Evolutionary conservation across 2,329 filamentous ascomycete species (phyloP), one percentile per base, ranked within the genome.

Genomic region (Botrytis medusae): DNA sequence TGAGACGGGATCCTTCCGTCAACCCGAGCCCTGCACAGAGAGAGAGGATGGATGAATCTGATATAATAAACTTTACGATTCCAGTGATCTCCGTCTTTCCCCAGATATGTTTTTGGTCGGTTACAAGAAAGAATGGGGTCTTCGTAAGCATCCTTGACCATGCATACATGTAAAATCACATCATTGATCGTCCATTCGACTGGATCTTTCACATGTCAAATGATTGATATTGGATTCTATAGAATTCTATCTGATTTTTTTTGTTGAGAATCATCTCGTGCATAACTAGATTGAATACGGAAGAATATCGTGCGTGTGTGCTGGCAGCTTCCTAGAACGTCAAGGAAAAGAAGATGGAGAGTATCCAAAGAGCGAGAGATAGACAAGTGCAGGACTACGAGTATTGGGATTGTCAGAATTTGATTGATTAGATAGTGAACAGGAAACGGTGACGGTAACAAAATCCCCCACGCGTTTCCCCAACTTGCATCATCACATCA

Each of bases 191-290:
- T 0, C n/a, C 51, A 57, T 29, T 57, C 14, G n/a, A 32, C 42
- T 22, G 64, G 34, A 44, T 32, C 32, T 22, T 40, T 67, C 64
- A 68, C 48, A 68, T 68, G 64, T 42, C 20, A 68, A 68, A 57
- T 57, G 8, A 29, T 57, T 57, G 22, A 20, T 0, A 22, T 9
- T 34, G 14, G 32, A 22, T 67, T 54, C 64, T 54, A 67, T 54
- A 29, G 64, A 67, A 40, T 67, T 67, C 46, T 40, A 51, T 64
- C 16, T 64, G 40, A 64, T 25, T 22, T 44, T 64, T 67, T 44
- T 64, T 67, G 46, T 40, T 54, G 64, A 37, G 20, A 48, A 65
- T 6, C 12, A n/a, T 32, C 25, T 29, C n/a, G 40, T 44, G 62
- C n/a, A 29, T 63, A 63, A 9, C 42, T 63, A 44, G 37, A 44